Evolutionary conservation across 2,329 filamentous ascomycete species (phyloP).

Genomic region (Sporothrix mexicana): DNA sequence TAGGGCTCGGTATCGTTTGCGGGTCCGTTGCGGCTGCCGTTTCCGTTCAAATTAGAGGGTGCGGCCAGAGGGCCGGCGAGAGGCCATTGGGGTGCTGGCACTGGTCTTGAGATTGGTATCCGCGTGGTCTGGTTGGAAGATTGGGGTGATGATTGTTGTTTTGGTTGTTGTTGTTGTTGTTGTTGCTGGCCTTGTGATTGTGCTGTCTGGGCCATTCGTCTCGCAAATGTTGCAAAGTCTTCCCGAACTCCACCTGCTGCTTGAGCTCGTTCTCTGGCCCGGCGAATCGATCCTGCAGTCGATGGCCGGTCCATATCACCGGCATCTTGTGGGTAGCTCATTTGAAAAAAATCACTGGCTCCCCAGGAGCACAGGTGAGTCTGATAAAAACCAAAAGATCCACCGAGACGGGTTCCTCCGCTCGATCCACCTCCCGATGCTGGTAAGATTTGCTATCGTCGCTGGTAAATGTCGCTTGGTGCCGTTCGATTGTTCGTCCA

Average conservation of each 20-base stretch:
- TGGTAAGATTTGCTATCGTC: neutral
- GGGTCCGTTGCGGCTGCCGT: slow-evolving; percentile 24
- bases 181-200: slow-evolving; percentile 14
- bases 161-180: slow-evolving; percentile 37
- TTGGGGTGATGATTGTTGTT: slow-evolving; percentile 33
- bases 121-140: neutral
- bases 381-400: neutral
- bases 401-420: slow-evolving; percentile 36
- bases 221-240: slow-evolving; percentile 41
- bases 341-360: slow-evolving; percentile 49
- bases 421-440: slow-evolving; percentile 23
- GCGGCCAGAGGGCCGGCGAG: slow-evolving; percentile 49
- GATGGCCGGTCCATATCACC: slow-evolving; percentile 56
- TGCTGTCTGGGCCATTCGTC: slow-evolving; percentile 37
- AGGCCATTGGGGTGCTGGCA: slow-evolving; percentile 61
- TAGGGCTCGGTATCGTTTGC: slow-evolving; percentile 50
- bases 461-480: slow-evolving; percentile 1
- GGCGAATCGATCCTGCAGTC: slow-evolving; percentile 56
- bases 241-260: slow-evolving; percentile 49
- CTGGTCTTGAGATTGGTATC: slow-evolving; percentile 57
- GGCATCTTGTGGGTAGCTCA: slow-evolving; percentile 63
- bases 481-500: neutral
- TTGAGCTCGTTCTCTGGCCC: slow-evolving; percentile 60
- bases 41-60: slow-evolving; percentile 43
- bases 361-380: slow-evolving; percentile 36